phyloP scores from a whole-genome alignment of 2,329 filamentous ascomycete genomes.

The Parafenestella ontariensis region DNA sequence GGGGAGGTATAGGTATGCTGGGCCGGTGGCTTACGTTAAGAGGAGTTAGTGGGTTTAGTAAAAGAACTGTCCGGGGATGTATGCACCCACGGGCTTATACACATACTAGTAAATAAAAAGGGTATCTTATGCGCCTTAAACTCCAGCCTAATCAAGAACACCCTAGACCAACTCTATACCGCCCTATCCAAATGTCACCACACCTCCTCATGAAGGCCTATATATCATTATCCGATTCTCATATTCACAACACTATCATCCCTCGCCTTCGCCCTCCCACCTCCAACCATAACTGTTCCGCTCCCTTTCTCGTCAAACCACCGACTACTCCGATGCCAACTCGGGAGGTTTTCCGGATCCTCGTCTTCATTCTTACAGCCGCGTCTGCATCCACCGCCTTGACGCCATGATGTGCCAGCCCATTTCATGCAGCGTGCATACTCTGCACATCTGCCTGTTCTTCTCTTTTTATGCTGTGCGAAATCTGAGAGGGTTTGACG shows the following conservation, averaged over 20 bases:
- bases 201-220: not conserved
- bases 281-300: slow-evolving; percentile 42
- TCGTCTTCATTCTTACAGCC: slow-evolving; percentile 45
- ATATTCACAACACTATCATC: slow-evolving; percentile 3
- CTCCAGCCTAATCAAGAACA: not conserved
- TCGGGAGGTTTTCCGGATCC: slow-evolving; percentile 39
- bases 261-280: slow-evolving; percentile 21
- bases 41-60: no score
- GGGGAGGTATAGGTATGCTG: slow-evolving; percentile 48
- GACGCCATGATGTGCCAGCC: slow-evolving; percentile 39
- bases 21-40: slow-evolving; percentile 26
- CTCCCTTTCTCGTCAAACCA: slow-evolving; percentile 39
- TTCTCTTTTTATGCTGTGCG: slow-evolving; percentile 26
- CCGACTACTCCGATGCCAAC: slow-evolving; percentile 42
- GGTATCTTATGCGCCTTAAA: not conserved
- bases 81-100: no score
- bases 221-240: not conserved
- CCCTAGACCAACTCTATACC: no score
- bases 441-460: slow-evolving; percentile 33
- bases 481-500: slow-evolving; percentile 34
- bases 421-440: slow-evolving; percentile 46
- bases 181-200: not conserved
- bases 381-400: slow-evolving; percentile 39
- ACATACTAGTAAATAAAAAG: not conserved
- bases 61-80: no score